Percentiles rank a stretch among this genome's conserved stretches.
Evolutionary conservation across 345 rosid genomes (phyloP).

Genomic region (Hevea brasiliensis): DNA sequence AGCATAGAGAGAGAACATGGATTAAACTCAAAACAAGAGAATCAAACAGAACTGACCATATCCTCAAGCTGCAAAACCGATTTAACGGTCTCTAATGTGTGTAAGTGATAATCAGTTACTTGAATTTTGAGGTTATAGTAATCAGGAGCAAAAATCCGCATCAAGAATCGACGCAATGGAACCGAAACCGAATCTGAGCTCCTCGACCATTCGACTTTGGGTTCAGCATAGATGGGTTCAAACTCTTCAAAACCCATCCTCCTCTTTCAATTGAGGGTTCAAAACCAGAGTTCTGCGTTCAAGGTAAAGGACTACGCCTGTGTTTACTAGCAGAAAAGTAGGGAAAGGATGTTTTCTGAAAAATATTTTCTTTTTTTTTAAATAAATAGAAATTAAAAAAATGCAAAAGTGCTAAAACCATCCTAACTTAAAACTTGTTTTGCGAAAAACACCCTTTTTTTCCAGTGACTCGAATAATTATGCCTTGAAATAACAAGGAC

Average conservation of each 20-base stretch:
- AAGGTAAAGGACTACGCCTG: no score
- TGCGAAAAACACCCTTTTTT: no score
- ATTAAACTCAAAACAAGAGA: neutral
- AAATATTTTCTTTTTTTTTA: no score
- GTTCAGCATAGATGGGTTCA: slow-evolving; percentile 65
- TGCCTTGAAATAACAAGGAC: no score
- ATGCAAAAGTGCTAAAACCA: no score
- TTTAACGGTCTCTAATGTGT: slow-evolving; percentile 61
- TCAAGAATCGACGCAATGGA: slow-evolving; percentile 54
- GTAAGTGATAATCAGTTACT: slow-evolving; percentile 62
- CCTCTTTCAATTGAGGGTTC: neutral
- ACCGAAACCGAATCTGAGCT: slow-evolving; percentile 24
- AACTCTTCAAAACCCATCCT: slow-evolving; percentile 45
- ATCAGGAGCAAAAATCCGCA: slow-evolving; percentile 68
- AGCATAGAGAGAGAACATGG: neutral
- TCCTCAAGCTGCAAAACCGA: slow-evolving; percentile 75
- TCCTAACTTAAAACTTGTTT: no score
- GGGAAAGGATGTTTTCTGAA: no score
- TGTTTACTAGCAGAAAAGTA: no score
- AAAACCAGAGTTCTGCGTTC: neutral
- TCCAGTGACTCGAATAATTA: no score
- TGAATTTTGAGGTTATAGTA: slow-evolving; percentile 50
- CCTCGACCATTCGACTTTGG: slow-evolving; percentile 50
- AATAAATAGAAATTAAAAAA: no score
- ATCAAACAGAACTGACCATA: slow-evolving; percentile 40